Percentiles rank a stretch among this genome's conserved stretches.
These are phyloP conservation scores for Plasmopara muralis DNA, from an alignment of 352 stramenopile species.

Conservation along the genomic window DNA sequence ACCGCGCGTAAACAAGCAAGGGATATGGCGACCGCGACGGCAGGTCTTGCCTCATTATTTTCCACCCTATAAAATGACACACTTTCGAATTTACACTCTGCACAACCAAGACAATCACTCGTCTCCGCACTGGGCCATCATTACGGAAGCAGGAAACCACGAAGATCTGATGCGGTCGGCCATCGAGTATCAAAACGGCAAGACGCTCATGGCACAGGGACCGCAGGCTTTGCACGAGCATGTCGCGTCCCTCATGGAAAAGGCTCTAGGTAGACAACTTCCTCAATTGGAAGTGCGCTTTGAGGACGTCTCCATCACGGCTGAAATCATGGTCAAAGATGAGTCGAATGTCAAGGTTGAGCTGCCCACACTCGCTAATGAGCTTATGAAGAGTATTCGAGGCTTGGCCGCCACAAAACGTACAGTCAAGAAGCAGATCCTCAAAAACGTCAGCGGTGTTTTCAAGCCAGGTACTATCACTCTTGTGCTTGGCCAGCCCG, in stretches of 20 bases:
- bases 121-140: too few species aligned
- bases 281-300: slow-evolving; percentile 46
- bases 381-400: slow-evolving; percentile 15
- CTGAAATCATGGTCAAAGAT: slow-evolving; percentile 22
- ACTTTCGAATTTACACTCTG: too few species aligned
- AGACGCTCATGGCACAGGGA: slow-evolving; percentile 30
- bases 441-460: slow-evolving; percentile 29
- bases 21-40: too few species aligned
- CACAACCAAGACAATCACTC: too few species aligned
- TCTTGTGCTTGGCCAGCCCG: slow-evolving; percentile 39
- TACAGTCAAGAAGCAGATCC: slow-evolving; percentile 29
- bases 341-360: slow-evolving; percentile 13
- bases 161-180: neutral
- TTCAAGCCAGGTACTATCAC: slow-evolving; percentile 43
- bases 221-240: slow-evolving; percentile 29
- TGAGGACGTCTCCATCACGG: slow-evolving; percentile 26
- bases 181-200: slow-evolving; percentile 25
- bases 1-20: too few species aligned
- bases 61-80: too few species aligned
- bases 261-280: slow-evolving; percentile 19
- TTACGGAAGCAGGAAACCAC: too few species aligned
- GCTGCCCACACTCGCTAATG: slow-evolving; percentile 19
- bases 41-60: too few species aligned
- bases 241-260: slow-evolving; percentile 21
- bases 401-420: slow-evolving; percentile 24